Evolutionary conservation across 2,329 filamentous ascomycete genomes (phyloP).

Genomic region (Pestalotiopsis sp.): DNA sequence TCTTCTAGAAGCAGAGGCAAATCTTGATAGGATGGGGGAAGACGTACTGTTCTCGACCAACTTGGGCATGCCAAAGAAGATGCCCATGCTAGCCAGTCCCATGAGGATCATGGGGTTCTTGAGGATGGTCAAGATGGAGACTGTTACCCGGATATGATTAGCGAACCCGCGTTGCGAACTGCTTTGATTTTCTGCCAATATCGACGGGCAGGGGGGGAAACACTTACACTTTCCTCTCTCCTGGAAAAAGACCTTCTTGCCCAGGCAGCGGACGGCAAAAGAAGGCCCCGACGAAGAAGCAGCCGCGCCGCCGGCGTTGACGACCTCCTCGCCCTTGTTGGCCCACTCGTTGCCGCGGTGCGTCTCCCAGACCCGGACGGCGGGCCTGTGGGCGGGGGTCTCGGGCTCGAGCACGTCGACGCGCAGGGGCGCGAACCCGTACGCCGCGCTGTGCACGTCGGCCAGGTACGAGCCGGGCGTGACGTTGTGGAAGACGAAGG

Average conservation of each 20-base stretch:
- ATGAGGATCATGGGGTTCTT: conserved; percentile 98
- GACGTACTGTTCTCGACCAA: conserved; percentile 90
- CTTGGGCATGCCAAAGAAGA: conserved; percentile 94
- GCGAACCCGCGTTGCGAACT: not conserved
- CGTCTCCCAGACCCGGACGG: conserved; percentile 76
- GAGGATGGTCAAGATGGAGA: conserved; percentile 78
- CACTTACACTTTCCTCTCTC: conserved; percentile 74
- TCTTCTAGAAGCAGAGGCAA: not conserved
- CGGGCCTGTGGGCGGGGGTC: conserved; percentile 31
- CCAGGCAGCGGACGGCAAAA: conserved; percentile 58
- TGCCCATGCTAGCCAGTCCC: conserved; percentile 76
- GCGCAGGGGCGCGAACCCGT: conserved; percentile 76
- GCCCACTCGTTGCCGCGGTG: conserved; percentile 88
- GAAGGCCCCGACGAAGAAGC: conserved; percentile 25
- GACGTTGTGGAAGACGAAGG: conserved; percentile 76
- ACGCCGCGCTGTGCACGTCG: conserved; percentile 75
- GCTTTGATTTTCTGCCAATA: too few relatives aligned
- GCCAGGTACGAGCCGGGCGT: conserved; percentile 76
- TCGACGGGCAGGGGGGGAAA: not conserved
- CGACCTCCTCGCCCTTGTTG: conserved; percentile 72
- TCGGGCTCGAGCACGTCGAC: conserved; percentile 65
- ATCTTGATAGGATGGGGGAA: not conserved
- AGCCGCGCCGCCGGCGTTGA: conserved; percentile 33
- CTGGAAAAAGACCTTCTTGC: conserved; percentile 73
- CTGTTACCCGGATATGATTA: conserved; percentile 38